Percentiles rank a stretch among this genome's conserved stretches.
Evolutionary conservation across 164 flowering plant species (phyloP).

Genomic region (Stephania cephalantha): DNA sequence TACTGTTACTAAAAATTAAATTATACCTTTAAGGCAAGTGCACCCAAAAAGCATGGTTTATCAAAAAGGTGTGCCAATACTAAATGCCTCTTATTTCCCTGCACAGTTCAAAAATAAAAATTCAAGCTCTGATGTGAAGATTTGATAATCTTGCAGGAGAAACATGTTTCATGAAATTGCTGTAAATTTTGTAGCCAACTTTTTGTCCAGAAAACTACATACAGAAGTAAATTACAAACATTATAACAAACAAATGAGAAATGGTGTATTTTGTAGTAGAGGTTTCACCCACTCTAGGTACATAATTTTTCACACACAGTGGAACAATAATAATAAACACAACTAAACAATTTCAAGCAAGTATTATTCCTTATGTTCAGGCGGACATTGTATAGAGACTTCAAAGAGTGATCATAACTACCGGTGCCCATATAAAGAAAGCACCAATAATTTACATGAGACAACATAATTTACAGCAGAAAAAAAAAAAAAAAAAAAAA

Average conservation of each 20-base stretch:
- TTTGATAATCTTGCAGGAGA: neutral
- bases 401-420: neutral
- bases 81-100: conserved; percentile 68
- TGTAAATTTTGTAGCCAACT: neutral
- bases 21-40: conserved; percentile 71
- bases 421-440: neutral
- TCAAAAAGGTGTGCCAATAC: conserved; percentile 87
- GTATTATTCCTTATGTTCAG: neutral
- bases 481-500: no score
- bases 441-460: neutral
- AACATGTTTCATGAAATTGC: neutral
- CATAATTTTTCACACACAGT: no score
- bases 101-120: conserved; percentile 15
- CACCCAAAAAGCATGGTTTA: conserved; percentile 93
- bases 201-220: neutral
- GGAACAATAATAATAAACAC: neutral
- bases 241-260: no score
- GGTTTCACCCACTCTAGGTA: no score
- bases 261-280: no score
- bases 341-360: no score
- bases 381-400: neutral
- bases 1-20: neutral
- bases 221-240: neutral
- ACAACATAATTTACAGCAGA: neutral
- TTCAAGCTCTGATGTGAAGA: neutral